Evolutionary conservation across 1,284 basidiomycete genomes (phyloP).

Genomic region (Cutaneotrichosporon sp.): DNA sequence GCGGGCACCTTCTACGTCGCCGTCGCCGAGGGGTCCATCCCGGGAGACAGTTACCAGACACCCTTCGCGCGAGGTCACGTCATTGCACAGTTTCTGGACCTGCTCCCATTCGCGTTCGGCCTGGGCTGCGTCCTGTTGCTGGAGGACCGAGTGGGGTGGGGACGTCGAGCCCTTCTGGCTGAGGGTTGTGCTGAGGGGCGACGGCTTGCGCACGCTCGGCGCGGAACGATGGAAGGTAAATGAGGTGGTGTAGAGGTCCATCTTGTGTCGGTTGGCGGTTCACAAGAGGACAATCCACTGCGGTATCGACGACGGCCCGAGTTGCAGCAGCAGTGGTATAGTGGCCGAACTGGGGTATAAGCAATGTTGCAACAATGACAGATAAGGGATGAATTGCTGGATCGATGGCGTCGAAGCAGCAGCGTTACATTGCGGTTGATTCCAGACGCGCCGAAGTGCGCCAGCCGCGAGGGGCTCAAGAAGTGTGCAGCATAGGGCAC

Average conservation of each 20-base stretch:
- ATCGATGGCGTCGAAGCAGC: too few relatives aligned
- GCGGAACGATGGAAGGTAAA: slow-evolving; percentile 41
- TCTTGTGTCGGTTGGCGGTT: slow-evolving; percentile 33
- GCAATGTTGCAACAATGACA: too few relatives aligned
- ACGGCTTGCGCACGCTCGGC: slow-evolving; percentile 9
- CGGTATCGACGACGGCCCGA: too few relatives aligned
- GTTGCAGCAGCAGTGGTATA: too few relatives aligned
- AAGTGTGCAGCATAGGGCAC: too few relatives aligned
- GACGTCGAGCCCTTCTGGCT: slow-evolving; percentile 23
- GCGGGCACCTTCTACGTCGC: not conserved
- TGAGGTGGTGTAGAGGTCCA: slow-evolving; percentile 91
- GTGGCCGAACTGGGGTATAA: too few relatives aligned
- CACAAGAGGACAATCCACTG: too few relatives aligned
- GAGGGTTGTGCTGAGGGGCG: slow-evolving; percentile 23
- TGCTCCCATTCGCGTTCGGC: slow-evolving; percentile 55
- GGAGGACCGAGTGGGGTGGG: slow-evolving; percentile 21
- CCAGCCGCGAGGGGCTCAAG: too few relatives aligned
- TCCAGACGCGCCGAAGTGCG: too few relatives aligned
- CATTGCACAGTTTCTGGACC: slow-evolving; percentile 72
- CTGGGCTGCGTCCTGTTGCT: slow-evolving; percentile 20
- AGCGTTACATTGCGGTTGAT: too few relatives aligned
- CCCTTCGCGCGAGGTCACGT: slow-evolving; percentile 71
- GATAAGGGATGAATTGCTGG: too few relatives aligned
- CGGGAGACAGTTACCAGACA: slow-evolving; percentile 74
- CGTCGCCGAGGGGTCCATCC: slow-evolving; percentile 40